Base-by-base conservation (phyloP, 2,329 filamentous ascomycete species). In the Colletotrichum simmondsii region DNA sequence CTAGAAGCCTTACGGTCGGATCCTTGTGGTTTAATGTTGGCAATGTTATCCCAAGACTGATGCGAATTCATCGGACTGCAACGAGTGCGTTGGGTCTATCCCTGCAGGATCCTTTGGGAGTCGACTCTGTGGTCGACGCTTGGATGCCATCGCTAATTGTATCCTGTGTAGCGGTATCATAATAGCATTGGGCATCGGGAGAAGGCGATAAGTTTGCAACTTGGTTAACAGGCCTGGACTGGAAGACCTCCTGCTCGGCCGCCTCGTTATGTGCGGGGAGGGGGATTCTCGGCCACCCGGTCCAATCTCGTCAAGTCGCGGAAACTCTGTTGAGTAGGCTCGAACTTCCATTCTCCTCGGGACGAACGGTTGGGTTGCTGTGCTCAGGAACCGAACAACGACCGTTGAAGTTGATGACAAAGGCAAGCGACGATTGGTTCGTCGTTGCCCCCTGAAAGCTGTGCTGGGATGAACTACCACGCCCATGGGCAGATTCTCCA, bases 401-500 rank as follows among this genome's bases (percentile, higher is more conserved):
- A 19, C 24, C 16, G 57, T 52, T 57, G 49, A 37, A 32, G 22
- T 63, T 49, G 58, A 54, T 63, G 30, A 62, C 59, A 28, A 68
- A n/a, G 12, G 14, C 24, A 65, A 6, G n/a, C 60, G 11, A 32
- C 58, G 24, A 65, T 65, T 65, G 60, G 60, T 35, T 37, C 57
- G 46, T 19, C n/a, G 22, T 57, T 56, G 37, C 52, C 46, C 28
- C 42, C 28, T 49, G 19, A 64, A 54, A 35, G 30, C 26, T 26
- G 46, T n/a, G n/a, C 58, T 70, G 60, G 60, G 60, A 72, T 35
- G 71, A 72, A 71, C 71, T 65, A 24, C 49, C 52, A 42, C 24
- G 19, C 35, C 30, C 60, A 24, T 42, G 65, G 46, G 59, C 46
- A 59, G 58, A 62, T 52, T 54, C 46, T 60, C 65, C 65, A 64